phyloP scores from a whole-genome alignment of 176 grass and related monocot genomes.

The Eremochloa ophiuroides region DNA sequence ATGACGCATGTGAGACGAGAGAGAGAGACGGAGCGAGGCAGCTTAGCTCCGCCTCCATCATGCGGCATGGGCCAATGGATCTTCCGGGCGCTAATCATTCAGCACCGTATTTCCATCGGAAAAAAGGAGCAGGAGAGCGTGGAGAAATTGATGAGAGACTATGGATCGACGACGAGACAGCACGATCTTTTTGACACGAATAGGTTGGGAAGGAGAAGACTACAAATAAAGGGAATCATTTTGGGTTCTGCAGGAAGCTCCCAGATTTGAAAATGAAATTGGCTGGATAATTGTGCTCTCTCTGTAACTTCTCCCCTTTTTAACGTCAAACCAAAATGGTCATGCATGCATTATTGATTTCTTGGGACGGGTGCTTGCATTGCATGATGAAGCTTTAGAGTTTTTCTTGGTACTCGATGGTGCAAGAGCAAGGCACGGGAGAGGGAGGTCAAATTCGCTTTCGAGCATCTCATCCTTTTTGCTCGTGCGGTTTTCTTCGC shows the following conservation, averaged over 20 bases:
- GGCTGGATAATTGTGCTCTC: not conserved
- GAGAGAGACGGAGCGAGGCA: conserved; percentile 12
- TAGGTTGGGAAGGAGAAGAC: not conserved
- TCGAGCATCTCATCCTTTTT: conserved; percentile 33
- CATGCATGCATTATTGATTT: too few species aligned
- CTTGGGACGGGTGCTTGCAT: too few species aligned
- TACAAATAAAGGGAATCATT: conserved; percentile 34
- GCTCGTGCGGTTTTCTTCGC: conserved; percentile 19
- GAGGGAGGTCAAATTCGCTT: conserved; percentile 39
- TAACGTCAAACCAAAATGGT: too few species aligned
- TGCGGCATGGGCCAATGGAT: conserved; percentile 28
- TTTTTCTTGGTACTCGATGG: conserved; percentile 24
- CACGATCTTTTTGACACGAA: conserved; percentile 20
- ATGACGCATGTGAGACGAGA: conserved; percentile 30
- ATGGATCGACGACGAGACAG: conserved; percentile 15
- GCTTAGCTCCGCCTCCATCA: conserved; percentile 14
- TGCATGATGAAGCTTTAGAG: conserved; percentile 35
- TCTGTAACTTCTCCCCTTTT: not conserved
- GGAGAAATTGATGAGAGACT: not conserved
- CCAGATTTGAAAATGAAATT: not conserved
- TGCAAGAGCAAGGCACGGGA: not conserved
- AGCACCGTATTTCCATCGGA: not conserved
- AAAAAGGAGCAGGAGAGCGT: not conserved
- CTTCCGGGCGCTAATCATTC: conserved; percentile 23
- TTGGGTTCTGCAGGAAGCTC: not conserved